Conservation (phyloP, 2,329 filamentous ascomycete species). For the Aspergillus brunneoviolaceus region DNA sequence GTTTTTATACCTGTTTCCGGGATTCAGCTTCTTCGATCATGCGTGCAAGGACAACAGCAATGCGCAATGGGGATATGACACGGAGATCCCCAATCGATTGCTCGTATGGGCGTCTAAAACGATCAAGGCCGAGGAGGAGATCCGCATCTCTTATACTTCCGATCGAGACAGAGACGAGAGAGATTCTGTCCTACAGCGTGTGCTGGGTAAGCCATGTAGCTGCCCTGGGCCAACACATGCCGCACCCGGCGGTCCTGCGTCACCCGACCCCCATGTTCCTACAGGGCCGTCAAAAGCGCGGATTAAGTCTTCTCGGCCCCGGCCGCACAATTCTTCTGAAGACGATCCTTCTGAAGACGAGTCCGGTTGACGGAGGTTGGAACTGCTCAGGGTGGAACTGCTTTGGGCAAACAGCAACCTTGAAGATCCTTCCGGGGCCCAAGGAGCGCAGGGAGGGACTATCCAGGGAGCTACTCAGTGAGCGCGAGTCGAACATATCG, state of each 20-base stretch:
- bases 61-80: conserved; percentile 32
- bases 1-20: conserved; percentile 35
- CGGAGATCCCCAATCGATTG: conserved; percentile 29
- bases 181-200: background rate
- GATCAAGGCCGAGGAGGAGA: conserved; percentile 29
- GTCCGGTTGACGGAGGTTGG: no score
- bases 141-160: conserved; percentile 24
- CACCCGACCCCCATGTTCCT: background rate
- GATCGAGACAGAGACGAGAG: background rate
- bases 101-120: conserved; percentile 27
- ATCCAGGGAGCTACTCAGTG: no score
- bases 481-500: no score
- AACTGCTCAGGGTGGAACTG: no score
- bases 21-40: conserved; percentile 35
- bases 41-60: conserved; percentile 23
- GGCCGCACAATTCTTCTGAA: background rate
- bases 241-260: background rate
- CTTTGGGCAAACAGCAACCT: no score
- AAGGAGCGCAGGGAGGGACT: no score
- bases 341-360: background rate
- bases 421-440: no score
- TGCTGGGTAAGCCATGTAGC: conserved; percentile 19
- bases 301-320: no score
- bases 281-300: no score
- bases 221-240: conserved; percentile 7